A percentile compares a stretch with the other conserved stretches of the same genome.
Conservation (phyloP, 352 stramenopile species). For the Globisporangium spinosum region DNA sequence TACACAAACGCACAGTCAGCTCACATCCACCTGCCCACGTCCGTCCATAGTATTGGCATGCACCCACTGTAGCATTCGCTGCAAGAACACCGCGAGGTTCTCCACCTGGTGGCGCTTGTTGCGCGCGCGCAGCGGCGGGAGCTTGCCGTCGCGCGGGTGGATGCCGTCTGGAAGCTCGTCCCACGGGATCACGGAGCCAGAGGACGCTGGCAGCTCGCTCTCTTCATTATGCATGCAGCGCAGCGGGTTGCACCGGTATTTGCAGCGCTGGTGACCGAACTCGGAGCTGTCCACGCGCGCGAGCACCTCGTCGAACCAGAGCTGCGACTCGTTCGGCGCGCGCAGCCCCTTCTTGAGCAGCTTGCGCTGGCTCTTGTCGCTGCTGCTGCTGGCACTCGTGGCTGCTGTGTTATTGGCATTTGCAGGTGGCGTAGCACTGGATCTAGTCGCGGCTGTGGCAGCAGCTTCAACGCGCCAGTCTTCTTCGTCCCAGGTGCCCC, state of each 20-base stretch:
- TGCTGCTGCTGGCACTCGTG: slow-evolving; percentile 10
- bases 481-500: slow-evolving; percentile 67
- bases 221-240: slow-evolving; percentile 30
- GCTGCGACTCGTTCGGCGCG: slow-evolving; percentile 42
- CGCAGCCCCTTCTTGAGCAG: slow-evolving; percentile 42
- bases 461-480: slow-evolving; percentile 17
- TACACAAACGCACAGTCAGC: background rate
- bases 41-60: background rate
- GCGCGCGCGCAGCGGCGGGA: slow-evolving; percentile 41
- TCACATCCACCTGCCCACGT: background rate
- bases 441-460: no score
- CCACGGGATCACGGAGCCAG: slow-evolving; percentile 54
- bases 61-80: slow-evolving; percentile 47
- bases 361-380: slow-evolving; percentile 45
- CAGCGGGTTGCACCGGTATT: slow-evolving; percentile 65
- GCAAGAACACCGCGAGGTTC: slow-evolving; percentile 72
- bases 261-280: slow-evolving; percentile 29
- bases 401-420: background rate
- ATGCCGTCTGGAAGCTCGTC: slow-evolving; percentile 53
- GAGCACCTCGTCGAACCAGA: slow-evolving; percentile 77
- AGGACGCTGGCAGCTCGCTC: background rate
- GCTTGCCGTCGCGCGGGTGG: slow-evolving; percentile 63
- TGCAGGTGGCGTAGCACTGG: background rate
- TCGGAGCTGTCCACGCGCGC: slow-evolving; percentile 41
- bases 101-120: slow-evolving; percentile 81